A percentile compares a stretch with the other conserved stretches of the same genome.
Conservation (phyloP, 2,329 filamentous ascomycete species). For the Daldinia sp. region DNA sequence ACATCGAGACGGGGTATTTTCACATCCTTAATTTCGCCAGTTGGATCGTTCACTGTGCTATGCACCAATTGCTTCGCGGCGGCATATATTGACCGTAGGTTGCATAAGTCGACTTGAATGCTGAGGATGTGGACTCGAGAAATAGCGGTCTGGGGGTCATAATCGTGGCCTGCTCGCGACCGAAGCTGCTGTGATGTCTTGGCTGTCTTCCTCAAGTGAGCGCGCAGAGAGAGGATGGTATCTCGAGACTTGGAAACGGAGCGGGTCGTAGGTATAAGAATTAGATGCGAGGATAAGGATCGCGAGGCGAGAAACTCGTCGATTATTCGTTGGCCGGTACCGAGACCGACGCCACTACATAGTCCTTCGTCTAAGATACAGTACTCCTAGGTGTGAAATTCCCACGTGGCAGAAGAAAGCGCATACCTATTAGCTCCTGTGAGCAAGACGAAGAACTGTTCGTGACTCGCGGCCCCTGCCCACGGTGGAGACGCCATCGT, state of each 20-base stretch:
- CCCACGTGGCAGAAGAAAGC: constrained; percentile 1
- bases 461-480: constrained; percentile 44
- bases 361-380: constrained; percentile 21
- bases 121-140: constrained; percentile 66
- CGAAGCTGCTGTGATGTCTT: constrained; percentile 51
- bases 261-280: constrained; percentile 86
- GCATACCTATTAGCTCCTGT: constrained; percentile 48
- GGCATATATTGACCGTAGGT: constrained; percentile 59
- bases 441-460: constrained; percentile 46
- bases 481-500: constrained; percentile 45
- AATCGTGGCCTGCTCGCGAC: constrained; percentile 50
- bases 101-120: constrained; percentile 67
- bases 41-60: constrained; percentile 57
- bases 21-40: constrained; percentile 49
- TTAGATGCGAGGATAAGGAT: constrained; percentile 72
- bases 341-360: constrained; percentile 82
- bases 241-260: constrained; percentile 75
- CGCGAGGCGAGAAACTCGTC: constrained; percentile 84
- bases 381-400: not conserved
- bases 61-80: constrained; percentile 58
- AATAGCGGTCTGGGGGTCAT: constrained; percentile 54
- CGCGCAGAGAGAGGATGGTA: constrained; percentile 71
- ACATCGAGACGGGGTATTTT: constrained; percentile 77
- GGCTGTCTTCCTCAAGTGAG: constrained; percentile 64
- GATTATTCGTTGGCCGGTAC: constrained; percentile 83